Base-by-base conservation (phyloP, 225 moss, liverwort and hornwort genomes). In the Takakia lepidozioides region DNA sequence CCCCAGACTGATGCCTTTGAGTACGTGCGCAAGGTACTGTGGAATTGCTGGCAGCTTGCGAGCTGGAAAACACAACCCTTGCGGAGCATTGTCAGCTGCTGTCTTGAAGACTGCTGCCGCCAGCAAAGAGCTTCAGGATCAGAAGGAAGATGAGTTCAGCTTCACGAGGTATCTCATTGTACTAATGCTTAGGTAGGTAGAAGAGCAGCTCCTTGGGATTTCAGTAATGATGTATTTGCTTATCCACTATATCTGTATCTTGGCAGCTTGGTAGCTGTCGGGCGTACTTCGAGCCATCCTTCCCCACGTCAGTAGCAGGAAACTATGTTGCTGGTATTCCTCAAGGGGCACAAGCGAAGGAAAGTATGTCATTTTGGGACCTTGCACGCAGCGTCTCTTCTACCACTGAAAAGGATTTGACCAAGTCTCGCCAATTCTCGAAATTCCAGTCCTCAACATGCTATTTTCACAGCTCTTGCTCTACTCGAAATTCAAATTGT, bases 381-480 rank as follows among this genome's bases (percentile, higher is more conserved):
- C 37, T 93, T 19, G 85, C 93, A 0, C 71, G 88, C 3, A 82
- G 40, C 54, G 54, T 88, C 9, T 78, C 93, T 0, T 20, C 61
- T 18, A 32, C 34, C 3, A 67, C 52, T 1, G 75, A 65, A 1
- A 83, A 83, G 54, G 85, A 88, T 3, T n/a, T 86, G 8, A 73
- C 71, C 21, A 93, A 79, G 60, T 52, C 67, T 23, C 68, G 76
- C 30, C 83, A 86, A 0, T 88, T 93, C 22, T 68, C 88, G 93
- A 88, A 49, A 62, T 88, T 23, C 75, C 88, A 25, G 93, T 93
- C 2, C 70, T 93, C 22, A 88, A 93, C 81, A 76, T 93, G 93
- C 88, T 93, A 20, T 88, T 82, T 38, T 65, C 69, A n/a, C 75
- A 75, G 69, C 75, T 81, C 36, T n/a, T n/a, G n/a, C n/a, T n/a